Evolutionary conservation across 345 rosid species (phyloP), one percentile per base, ranked within the genome.

Genomic region (Cochlearia excelsa): DNA sequence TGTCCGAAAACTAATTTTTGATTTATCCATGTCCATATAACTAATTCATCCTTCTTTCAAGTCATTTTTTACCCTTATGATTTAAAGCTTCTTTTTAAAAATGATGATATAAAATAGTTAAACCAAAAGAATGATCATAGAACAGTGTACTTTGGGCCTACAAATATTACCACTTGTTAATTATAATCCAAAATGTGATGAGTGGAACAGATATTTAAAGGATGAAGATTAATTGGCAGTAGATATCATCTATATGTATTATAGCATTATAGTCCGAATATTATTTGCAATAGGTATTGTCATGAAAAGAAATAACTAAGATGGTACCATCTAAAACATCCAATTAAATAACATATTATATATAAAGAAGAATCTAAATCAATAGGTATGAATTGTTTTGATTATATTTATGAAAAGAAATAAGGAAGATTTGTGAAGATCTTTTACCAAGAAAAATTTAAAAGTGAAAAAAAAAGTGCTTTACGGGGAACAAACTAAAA

Each of bases 401-500:
- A 63, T 63, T 63, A 64, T 64, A 54, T 70, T 64, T 46, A 57
- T 51, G 74, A 57, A 70, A 64, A 70, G 74, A 70, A 70, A 63
- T 57, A 51, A 50, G 54, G 61, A 57, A 70, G 74, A 70, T 63
- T 56, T 70, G 69, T 53, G 49, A 63, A 63, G 74, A 63, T 70
- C 64, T 70, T 70, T 59, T 57, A 63, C 64, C 64, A 63, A 63
- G 60, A 54, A 63, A 51, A 16, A 16, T 16, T 16, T 16, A 67
- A 55, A 65, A 46, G 46, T 10, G 54, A 31, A 58, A 30, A 27
- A 27, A 51, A 63, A 34, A 57, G 43, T 57, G 38, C 69, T 70
- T 70, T 63, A 43, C 51, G 59, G 65, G 69, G 74, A 63, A 63
- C 65, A 70, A 63, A 57, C 74, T 63, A 70, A 70, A 70, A 57